A percentile compares a stretch with the other conserved stretches of the same genome.
Conservation (phyloP, 257 asterid genomes). For the Petrea volubilis region DNA sequence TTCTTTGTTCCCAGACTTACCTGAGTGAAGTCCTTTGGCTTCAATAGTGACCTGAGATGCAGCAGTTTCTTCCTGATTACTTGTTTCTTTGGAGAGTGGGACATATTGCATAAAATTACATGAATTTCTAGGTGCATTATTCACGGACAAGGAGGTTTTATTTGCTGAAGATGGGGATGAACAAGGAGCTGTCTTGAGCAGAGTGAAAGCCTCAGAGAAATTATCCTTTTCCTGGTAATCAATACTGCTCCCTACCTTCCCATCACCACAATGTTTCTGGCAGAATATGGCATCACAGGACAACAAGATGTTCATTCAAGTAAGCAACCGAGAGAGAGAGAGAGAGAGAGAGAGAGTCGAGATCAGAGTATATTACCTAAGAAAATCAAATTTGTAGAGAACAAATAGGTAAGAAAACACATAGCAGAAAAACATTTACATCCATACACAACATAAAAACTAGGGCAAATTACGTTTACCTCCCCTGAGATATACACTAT, state of each 20-base stretch:
- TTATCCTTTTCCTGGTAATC: slow-evolving; percentile 42
- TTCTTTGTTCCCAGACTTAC: slow-evolving; percentile 38
- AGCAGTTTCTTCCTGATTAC: slow-evolving; percentile 42
- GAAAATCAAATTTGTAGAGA: slow-evolving; percentile 7
- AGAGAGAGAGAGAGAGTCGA: not conserved
- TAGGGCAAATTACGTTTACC: no score
- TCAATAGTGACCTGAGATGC: slow-evolving; percentile 59
- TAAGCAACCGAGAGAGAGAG: not conserved
- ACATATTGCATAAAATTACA: slow-evolving; percentile 52
- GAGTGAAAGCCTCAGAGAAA: slow-evolving; percentile 40
- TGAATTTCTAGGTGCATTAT: slow-evolving; percentile 38
- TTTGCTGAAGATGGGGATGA: slow-evolving; percentile 36
- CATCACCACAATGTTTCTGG: slow-evolving; percentile 60
- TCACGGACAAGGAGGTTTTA: slow-evolving; percentile 33
- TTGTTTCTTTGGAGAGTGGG: slow-evolving; percentile 46
- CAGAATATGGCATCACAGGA: slow-evolving; percentile 21
- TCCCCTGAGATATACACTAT: no score
- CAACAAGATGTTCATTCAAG: slow-evolving; percentile 11
- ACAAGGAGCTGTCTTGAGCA: slow-evolving; percentile 42
- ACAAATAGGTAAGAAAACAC: slow-evolving; percentile 1
- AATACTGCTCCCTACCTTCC: slow-evolving; percentile 38
- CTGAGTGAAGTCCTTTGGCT: slow-evolving; percentile 41
- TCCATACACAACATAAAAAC: not conserved
- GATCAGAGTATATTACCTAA: not conserved
- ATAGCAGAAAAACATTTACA: not conserved